Evolutionary conservation across 768 basidiomycete species (phyloP), one percentile per base, ranked within the genome.

Genomic region (Rhizopogon vulgaris): DNA sequence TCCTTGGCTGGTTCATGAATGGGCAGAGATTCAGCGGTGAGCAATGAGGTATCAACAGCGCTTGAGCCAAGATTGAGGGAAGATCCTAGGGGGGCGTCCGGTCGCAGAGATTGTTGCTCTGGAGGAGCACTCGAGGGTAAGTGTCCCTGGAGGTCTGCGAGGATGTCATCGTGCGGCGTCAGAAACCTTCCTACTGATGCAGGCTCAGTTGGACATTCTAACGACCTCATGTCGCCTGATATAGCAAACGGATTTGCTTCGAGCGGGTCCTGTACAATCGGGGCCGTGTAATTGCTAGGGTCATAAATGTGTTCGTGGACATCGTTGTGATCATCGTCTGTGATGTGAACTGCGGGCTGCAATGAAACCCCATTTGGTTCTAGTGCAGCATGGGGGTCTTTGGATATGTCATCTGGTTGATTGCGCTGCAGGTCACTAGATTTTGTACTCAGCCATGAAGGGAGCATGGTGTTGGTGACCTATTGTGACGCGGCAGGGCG

Each of bases 121-220:
- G 53, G 28, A 46, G n/a, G 51, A 18, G 15, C 46, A 57, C 40
- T 60, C 52, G 17, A 64, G 49, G 48, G 62, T 28, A 65, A 54
- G 30, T 67, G 61, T 27, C 71, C 71, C 8, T 75, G 72, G 34
- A 84, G 69, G 49, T 78, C 77, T 28, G 79, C 75, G n/a, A 87
- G 64, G 46, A 82, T 65, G 18, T 73, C 74, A 64, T 87, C 85
- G 58, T 87, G 85, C 28, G 83, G 83, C 1, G 84, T 84, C 59
- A 63, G 65, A 11, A 59, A 43, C 41, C 47, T 25, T 22, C 11
- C 32, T 34, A 4, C 32, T 34, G 32, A 34, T 11, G 57, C 8
- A 46, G 54, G 42, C 49, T 34, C 9, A 41, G 34, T 12, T 39
- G 43, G 22, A 45, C 45, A 6, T 54, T 59, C 17, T 48, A 42